Percentiles rank a stretch among this genome's conserved stretches.
phyloP scores from a whole-genome alignment of 2,329 filamentous ascomycete species.

The Gremmenia infestans region DNA sequence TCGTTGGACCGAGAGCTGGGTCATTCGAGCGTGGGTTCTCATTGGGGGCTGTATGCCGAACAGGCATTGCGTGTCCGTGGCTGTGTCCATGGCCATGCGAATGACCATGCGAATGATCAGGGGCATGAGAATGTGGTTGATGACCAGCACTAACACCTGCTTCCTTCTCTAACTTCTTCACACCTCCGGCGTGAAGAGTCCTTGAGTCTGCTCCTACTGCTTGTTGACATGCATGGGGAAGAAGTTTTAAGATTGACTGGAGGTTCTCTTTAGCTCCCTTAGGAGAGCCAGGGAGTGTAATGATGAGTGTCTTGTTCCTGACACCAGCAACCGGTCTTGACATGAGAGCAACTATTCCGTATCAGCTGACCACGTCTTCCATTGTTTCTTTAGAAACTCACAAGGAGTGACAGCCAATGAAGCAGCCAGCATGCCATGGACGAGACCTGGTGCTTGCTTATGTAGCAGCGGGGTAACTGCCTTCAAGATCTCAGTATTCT shows the following conservation, averaged over 20 bases:
- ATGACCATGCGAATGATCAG: conserved; percentile 41
- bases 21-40: conserved; percentile 56
- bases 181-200: conserved; percentile 70
- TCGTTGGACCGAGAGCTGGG: conserved; percentile 54
- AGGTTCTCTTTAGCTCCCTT: conserved; percentile 95
- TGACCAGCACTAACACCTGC: conserved; percentile 52
- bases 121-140: conserved; percentile 42
- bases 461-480: conserved; percentile 76
- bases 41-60: conserved; percentile 65
- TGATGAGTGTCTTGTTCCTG: conserved; percentile 71
- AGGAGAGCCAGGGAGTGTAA: conserved; percentile 89
- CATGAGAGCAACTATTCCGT: conserved; percentile 80
- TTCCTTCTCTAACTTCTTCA: conserved; percentile 78
- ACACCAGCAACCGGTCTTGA: conserved; percentile 87
- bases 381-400: conserved; percentile 40
- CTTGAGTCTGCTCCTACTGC: conserved; percentile 80
- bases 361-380: conserved; percentile 19
- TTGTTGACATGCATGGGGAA: conserved; percentile 93
- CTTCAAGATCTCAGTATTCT: conserved; percentile 37
- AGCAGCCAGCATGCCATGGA: conserved; percentile 89
- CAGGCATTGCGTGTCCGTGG: conserved; percentile 58
- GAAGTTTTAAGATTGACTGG: conserved; percentile 77
- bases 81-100: conserved; percentile 53
- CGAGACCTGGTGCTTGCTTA: conserved; percentile 80
- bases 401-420: conserved; percentile 86